phyloP scores from a whole-genome alignment of 2,329 filamentous ascomycete species.

The Talaromyces atroroseus region DNA sequence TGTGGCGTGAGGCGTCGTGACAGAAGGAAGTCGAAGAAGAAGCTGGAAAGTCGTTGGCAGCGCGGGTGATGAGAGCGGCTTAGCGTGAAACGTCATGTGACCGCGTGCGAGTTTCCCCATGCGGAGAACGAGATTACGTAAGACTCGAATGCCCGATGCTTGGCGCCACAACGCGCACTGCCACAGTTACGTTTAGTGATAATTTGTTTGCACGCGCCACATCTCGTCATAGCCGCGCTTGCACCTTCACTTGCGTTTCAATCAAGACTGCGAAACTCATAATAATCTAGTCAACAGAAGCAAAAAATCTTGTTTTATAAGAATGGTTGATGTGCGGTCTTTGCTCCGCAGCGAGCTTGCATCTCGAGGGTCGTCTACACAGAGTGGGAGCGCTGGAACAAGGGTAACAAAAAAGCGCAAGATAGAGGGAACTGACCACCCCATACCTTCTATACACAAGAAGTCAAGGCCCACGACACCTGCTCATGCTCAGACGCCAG shows the following conservation, averaged over 20 bases:
- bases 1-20: neutral
- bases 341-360: constrained; percentile 73
- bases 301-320: neutral
- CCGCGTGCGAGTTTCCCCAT: neutral
- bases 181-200: neutral
- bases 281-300: neutral
- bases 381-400: constrained; percentile 34
- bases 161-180: neutral
- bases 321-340: constrained; percentile 73
- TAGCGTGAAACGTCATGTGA: constrained; percentile 11
- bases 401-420: constrained; percentile 52
- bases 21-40: constrained; percentile 4
- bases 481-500: constrained; percentile 28
- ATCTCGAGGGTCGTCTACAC: constrained; percentile 64
- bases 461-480: constrained; percentile 35
- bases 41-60: constrained; percentile 9
- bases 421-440: constrained; percentile 38
- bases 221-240: constrained; percentile 14
- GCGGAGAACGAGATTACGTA: neutral
- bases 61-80: constrained; percentile 8
- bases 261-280: neutral
- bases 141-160: neutral
- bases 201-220: constrained; percentile 2
- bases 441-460: constrained; percentile 34
- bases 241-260: neutral